A percentile compares a stretch with the other conserved stretches of the same genome.
phyloP scores from a whole-genome alignment of 169 alveolate species.

The Ichthyophthirius multifiliis region DNA sequence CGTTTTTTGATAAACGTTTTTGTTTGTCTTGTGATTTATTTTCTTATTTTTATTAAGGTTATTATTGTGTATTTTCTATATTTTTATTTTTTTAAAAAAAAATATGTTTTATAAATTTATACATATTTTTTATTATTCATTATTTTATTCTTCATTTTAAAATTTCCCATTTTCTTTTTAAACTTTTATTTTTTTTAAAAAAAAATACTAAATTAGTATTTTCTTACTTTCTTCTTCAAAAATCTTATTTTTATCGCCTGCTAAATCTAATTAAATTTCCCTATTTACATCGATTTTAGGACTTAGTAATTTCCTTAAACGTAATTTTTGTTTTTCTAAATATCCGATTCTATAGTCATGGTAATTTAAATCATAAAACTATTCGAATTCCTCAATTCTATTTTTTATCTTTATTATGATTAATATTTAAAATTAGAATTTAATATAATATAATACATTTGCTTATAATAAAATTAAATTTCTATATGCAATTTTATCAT shows the following conservation, averaged over 20 bases:
- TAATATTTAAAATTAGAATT: too few species aligned
- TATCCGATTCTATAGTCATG: constrained; percentile 43
- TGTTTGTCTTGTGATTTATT: too few species aligned
- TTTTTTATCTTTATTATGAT: constrained; percentile 9
- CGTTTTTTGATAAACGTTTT: too few species aligned
- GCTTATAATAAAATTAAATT: constrained; percentile 25
- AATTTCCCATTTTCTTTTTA: not conserved
- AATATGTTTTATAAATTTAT: too few species aligned
- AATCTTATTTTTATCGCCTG: constrained; percentile 2
- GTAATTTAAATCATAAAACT: constrained; percentile 35
- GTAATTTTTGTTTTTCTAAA: constrained; percentile 40
- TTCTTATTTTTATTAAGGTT: too few species aligned
- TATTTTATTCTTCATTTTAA: not conserved
- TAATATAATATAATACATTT: not conserved
- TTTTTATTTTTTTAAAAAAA: too few species aligned
- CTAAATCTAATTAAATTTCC: constrained; percentile 21
- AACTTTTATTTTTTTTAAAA: not conserved
- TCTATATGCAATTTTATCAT: constrained; percentile 24
- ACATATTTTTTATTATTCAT: too few species aligned
- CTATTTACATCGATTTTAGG: constrained; percentile 47
- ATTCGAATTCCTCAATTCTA: constrained; percentile 43
- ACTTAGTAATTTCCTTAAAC: constrained; percentile 39
- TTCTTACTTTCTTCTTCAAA: not conserved
- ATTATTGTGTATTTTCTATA: too few species aligned
- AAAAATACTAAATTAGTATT: not conserved